These are phyloP conservation scores for Pythium apleroticum DNA, from an alignment of 352 stramenopile genomes.

Conservation along the genomic window DNA sequence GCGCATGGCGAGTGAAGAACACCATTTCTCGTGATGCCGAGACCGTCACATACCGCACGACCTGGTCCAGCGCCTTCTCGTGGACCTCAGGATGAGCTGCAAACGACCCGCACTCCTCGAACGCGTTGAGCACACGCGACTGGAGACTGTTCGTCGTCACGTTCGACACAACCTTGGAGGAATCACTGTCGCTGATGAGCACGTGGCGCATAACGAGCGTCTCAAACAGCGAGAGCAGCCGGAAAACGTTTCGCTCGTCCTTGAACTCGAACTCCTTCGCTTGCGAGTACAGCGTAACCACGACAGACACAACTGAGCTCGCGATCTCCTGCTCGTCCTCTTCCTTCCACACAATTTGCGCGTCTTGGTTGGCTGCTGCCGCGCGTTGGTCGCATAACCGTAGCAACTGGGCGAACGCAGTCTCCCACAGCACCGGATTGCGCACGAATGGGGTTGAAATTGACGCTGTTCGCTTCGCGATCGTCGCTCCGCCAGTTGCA, in stretches of 20 bases:
- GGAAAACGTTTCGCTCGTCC: constrained; percentile 53
- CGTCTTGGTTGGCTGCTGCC: background rate
- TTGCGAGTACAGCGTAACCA: constrained; percentile 78
- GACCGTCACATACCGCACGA: constrained; percentile 57
- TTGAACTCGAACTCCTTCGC: constrained; percentile 77
- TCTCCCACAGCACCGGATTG: constrained; percentile 66
- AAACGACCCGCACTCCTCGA: constrained; percentile 81
- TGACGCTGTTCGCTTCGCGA: constrained; percentile 19
- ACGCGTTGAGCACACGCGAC: constrained; percentile 79
- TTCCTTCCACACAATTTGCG: constrained; percentile 41
- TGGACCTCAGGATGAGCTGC: constrained; percentile 60
- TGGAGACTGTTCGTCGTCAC: constrained; percentile 83
- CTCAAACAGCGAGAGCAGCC: constrained; percentile 66
- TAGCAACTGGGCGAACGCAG: constrained; percentile 64
- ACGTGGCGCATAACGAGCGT: constrained; percentile 69
- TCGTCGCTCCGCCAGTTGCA: constrained; percentile 1
- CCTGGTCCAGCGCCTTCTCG: constrained; percentile 62
- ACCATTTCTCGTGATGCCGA: constrained; percentile 50
- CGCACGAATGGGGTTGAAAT: constrained; percentile 30
- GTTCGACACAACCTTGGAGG: constrained; percentile 37
- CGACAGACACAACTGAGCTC: constrained; percentile 66
- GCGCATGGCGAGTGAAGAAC: constrained; percentile 78
- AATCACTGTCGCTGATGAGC: constrained; percentile 31
- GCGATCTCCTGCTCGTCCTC: constrained; percentile 83
- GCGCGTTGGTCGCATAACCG: constrained; percentile 47